A percentile compares a stretch with the other conserved stretches of the same genome.
Evolutionary conservation across 345 rosid species (phyloP).

Genomic region (Brassica juncea): DNA sequence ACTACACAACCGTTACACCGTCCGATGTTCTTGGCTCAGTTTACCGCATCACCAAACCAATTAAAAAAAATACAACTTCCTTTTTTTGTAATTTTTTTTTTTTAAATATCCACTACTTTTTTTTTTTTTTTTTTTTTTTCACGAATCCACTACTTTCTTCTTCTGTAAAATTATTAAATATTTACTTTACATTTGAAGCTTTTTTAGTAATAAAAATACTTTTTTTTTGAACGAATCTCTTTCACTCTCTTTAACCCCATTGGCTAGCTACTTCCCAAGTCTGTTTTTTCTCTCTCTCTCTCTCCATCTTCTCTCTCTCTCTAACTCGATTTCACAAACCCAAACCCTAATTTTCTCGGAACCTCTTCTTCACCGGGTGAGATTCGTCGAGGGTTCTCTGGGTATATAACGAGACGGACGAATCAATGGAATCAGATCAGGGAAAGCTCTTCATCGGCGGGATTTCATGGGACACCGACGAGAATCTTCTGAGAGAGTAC

Average conservation of each 20-base stretch:
- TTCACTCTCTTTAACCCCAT: constrained; percentile 28
- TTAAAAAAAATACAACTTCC: not conserved
- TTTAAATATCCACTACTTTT: not conserved
- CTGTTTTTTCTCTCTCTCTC: not conserved
- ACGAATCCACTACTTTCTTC: not conserved
- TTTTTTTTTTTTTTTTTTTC: not conserved
- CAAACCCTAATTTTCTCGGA: constrained; percentile 40
- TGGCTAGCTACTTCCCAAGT: constrained; percentile 28
- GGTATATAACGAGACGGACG: not conserved
- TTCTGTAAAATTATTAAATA: not conserved
- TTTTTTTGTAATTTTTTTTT: too few species aligned
- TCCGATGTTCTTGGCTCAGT: not conserved
- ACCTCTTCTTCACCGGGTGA: constrained; percentile 27
- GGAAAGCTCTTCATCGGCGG: constrained; percentile 93
- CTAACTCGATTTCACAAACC: constrained; percentile 28
- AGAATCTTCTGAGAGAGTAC: constrained; percentile 68
- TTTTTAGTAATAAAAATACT: not conserved
- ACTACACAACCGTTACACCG: constrained; percentile 16
- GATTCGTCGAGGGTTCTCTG: constrained; percentile 25
- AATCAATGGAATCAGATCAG: constrained; percentile 75
- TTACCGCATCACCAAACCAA: not conserved
- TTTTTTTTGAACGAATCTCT: not conserved
- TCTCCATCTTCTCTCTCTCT: too few species aligned
- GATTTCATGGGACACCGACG: constrained; percentile 89
- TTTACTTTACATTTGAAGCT: not conserved